Base-by-base conservation (phyloP, 768 basidiomycete species). In the Lactifluus hygrophoroides region DNA sequence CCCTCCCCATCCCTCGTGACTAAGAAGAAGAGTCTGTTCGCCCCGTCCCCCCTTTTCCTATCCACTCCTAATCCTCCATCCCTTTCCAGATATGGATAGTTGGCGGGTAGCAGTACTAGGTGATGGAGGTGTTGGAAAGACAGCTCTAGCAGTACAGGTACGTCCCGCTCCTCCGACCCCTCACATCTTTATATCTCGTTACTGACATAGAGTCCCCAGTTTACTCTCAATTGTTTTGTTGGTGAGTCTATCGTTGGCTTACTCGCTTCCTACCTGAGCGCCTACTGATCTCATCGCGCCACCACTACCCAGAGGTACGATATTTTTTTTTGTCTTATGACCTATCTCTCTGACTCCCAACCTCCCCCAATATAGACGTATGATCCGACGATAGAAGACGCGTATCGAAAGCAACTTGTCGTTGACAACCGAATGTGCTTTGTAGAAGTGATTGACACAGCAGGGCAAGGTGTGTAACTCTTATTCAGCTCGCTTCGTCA, bases 341-440 rank as follows among this genome's bases (percentile, higher is more conserved):
- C 56, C 54, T 51, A n/a, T 43, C 57, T 64, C 21, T 32, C 3
- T 40, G 58, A 64, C 23, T 40, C 16, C 66, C 53, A 51, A 40
- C 57, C 59, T 19, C 30, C 40, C 43, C 34, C 25, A 40, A 40
- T 56, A 64, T 30, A 95, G 91, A 92, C 92, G 52, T 97, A 97
- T 73, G 94, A 97, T 76, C 94, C 94, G 57, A 97, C 94, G 66
- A 97, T 97, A 82, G 94, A 97, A 75, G 94, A 96, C 71, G 93
- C 93, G 62, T 96, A 97, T 75, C 82, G 94, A 67, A 95, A 94
- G 72, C 92, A 94, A 70, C 81, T 94, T 66, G 85, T 94, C 56
- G 92, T 96, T 63, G 94, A 95, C 73, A 92, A 93, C 69, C 82
- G 86, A 66, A 94, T 94, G 84, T 94, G 92, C 74, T 88, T 94